These are phyloP conservation scores for Puccinia coronata DNA, from an alignment of 1,284 basidiomycete genomes.

Conservation along the genomic window DNA sequence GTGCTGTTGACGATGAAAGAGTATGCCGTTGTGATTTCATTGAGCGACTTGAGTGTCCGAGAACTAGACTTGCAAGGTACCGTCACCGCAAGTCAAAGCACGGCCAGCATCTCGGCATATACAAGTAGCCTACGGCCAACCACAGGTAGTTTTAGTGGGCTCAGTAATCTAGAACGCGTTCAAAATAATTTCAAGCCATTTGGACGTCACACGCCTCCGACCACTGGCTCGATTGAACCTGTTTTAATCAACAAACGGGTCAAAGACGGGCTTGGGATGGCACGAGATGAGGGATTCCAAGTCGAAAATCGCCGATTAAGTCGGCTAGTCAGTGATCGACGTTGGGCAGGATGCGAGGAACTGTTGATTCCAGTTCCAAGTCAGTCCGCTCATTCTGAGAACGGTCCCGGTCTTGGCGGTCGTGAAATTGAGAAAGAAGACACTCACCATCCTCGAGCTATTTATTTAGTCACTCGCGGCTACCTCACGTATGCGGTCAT, in stretches of 20 bases:
- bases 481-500: conserved; percentile 36
- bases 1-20: conserved; percentile 46
- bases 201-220: background rate
- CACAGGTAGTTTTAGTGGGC: conserved; percentile 30
- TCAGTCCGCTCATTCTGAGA: conserved; percentile 10
- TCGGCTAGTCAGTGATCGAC: conserved; percentile 17
- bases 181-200: conserved; percentile 31
- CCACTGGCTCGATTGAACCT: background rate
- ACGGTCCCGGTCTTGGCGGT: background rate
- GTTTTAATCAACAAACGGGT: conserved; percentile 10
- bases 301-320: conserved; percentile 26
- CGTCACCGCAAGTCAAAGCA: conserved; percentile 16
- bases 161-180: conserved; percentile 30
- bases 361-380: conserved; percentile 36
- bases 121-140: background rate
- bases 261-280: conserved; percentile 18
- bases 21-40: conserved; percentile 36
- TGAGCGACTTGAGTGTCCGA: conserved; percentile 32
- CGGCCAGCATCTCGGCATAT: background rate
- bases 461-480: conserved; percentile 47
- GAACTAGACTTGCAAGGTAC: conserved; percentile 38
- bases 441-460: background rate
- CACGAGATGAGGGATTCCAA: conserved; percentile 31
- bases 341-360: conserved; percentile 44
- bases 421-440: background rate